Percentiles rank a stretch among this genome's conserved stretches.
Conservation (phyloP, 345 rosid species). For the Gossypium turneri region DNA sequence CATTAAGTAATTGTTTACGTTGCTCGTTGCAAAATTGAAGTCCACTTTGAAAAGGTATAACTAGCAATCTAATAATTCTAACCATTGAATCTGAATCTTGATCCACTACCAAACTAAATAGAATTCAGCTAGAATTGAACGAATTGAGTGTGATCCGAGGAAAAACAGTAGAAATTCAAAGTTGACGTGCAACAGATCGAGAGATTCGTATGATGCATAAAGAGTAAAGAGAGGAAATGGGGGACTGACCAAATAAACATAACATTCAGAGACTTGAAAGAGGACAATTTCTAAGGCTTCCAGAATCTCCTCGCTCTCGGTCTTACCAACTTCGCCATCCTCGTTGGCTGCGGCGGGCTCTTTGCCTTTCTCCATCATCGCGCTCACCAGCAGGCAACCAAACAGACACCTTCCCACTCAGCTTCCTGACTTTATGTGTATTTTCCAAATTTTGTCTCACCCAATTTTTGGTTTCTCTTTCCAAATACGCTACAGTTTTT, state of each 20-base stretch:
- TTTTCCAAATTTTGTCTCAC: background rate
- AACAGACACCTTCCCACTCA: background rate
- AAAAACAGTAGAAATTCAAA: background rate
- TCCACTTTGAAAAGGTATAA: background rate
- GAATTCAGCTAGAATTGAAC: background rate
- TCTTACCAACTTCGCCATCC: slow-evolving; percentile 22
- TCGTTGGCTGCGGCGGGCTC: slow-evolving; percentile 11
- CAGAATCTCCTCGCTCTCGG: slow-evolving; percentile 50
- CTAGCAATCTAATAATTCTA: background rate
- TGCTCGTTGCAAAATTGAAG: background rate
- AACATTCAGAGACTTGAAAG: slow-evolving; percentile 89
- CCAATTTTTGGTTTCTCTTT: background rate
- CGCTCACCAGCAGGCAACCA: background rate
- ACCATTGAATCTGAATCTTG: background rate
- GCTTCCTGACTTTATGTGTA: slow-evolving; percentile 1
- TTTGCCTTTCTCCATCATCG: slow-evolving; percentile 32
- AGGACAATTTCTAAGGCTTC: slow-evolving; percentile 61
- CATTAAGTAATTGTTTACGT: background rate
- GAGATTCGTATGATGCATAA: background rate
- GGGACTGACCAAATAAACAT: slow-evolving; percentile 68
- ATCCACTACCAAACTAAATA: background rate
- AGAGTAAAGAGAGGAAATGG: background rate
- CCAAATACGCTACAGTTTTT: background rate
- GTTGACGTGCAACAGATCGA: background rate
- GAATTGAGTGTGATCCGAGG: background rate